phyloP scores from a whole-genome alignment of 2,329 filamentous ascomycete species.

The Sporothrix schenckii region DNA sequence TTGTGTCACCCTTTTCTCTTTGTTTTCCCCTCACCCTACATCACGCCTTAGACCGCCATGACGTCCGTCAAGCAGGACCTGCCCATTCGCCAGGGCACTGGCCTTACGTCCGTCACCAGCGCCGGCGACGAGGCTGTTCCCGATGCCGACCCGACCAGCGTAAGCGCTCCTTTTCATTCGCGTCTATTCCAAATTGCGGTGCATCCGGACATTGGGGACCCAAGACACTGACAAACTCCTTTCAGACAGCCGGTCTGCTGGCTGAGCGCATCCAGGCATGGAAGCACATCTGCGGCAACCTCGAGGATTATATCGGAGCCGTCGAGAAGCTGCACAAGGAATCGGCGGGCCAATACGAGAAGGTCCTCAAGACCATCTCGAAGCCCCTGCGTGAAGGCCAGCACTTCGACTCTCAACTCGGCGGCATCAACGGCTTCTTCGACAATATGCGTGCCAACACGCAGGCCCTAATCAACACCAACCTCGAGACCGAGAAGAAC shows the following conservation, averaged over 20 bases:
- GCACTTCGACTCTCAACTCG: constrained; percentile 89
- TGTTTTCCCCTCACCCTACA: background rate
- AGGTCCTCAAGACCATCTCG: constrained; percentile 87
- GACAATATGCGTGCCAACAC: constrained; percentile 94
- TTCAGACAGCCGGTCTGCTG: constrained; percentile 75
- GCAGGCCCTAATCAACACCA: constrained; percentile 84
- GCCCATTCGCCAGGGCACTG: constrained; percentile 37
- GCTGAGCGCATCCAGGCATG: constrained; percentile 87
- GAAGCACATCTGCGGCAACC: constrained; percentile 90
- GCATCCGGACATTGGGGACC: background rate
- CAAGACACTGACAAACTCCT: constrained; percentile 19
- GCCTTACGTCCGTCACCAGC: constrained; percentile 41
- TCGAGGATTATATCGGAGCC: constrained; percentile 85
- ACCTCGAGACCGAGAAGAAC: constrained; percentile 87
- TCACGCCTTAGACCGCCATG: constrained; percentile 19
- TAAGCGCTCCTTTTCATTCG: constrained; percentile 44
- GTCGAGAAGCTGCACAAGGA: constrained; percentile 84
- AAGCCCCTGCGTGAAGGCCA: constrained; percentile 85
- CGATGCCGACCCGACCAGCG: constrained; percentile 60
- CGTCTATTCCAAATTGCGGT: background rate
- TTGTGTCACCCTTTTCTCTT: background rate
- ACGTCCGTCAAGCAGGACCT: constrained; percentile 30
- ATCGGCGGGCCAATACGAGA: constrained; percentile 93
- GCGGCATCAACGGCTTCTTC: constrained; percentile 85
- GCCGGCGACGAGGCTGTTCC: constrained; percentile 62